Evolutionary conservation across 805 yeast species (phyloP), one percentile per base, ranked within the genome.

Genomic region (Ascoidea rubescens): DNA sequence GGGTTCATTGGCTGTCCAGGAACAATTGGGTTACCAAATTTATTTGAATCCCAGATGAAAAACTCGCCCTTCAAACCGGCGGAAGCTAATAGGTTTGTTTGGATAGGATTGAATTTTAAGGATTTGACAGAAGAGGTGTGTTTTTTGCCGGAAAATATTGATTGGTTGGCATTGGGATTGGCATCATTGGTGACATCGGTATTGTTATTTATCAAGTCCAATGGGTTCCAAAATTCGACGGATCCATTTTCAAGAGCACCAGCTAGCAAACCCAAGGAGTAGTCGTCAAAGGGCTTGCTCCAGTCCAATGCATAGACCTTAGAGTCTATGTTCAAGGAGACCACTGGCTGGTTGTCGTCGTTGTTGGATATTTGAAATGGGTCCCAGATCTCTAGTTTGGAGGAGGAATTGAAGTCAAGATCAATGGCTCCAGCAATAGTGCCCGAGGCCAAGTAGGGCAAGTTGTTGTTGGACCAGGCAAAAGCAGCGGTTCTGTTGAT

Each of bases 41-140:
- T 80, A 56, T 76, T 78, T 33, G 87, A 73, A 71, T 93, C 96
- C 96, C 97, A 93, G 52, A 93, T 78, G 61, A 75, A 83, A 51
- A 93, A 80, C 70, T 91, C 95, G 55, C 96, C 95, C 55, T 81
- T 79, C n/a, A 82, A 71, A 53, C 96, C 96, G 49, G 95, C 96
- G 16, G 96, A 79, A 4, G 85, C 96, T 59, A 93, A 67, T 31
- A 87, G 75, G 56, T 84, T 82, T 47, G 71, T 66, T 63, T 87
- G 88, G 50, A 76, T 70, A 3, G 87, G 84, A 64, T 85, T 88
- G 76, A 91, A 91, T 54, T 77, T 82, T 52, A 89, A 76, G 21
- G 85, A 71, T 58, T 79, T 80, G 50, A 86, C 88, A 2, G 89
- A 73, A 28, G 86, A 82, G 5, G 80, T 64, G 65, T 87, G 96